Evolutionary conservation across 495 filamentous ascomycete genomes (phyloP), one percentile per base, ranked within the genome.

Genomic region (Aspergillus olivimuriae): DNA sequence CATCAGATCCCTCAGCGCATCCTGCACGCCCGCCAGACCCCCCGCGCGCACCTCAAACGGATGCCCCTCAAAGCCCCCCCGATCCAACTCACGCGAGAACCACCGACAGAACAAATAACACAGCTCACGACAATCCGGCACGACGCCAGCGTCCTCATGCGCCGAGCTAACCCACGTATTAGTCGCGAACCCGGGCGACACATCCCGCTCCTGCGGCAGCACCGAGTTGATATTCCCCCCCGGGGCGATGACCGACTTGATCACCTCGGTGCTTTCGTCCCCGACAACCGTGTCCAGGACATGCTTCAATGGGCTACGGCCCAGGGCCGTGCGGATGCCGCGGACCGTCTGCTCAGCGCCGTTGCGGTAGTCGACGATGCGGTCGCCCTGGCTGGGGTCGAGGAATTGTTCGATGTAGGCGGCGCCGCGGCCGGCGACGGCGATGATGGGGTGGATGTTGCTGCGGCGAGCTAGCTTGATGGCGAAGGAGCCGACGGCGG

Each of bases 381-480:
- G 50, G 52, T 90, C 86, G 24, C 86, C 84, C 52, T 81, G 83
- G 46, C 50, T 52, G n/a, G 50, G 51, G 52, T 84, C 79, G 34
- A 89, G 67, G 17, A 86, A 55, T 0, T 44, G 50, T 52, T 75
- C 63, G 2, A 86, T 78, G 51, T 73, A 76, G 2, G 69, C 31
- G 6, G 52, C 58, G 5, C 77, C 75, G 7, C 62, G 57, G 2
- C 84, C 83, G 2, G 83, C 83, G 6, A 89, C 64, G 35, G 63
- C 73, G 44, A 87, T 78, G 20, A 87, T 51, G 0, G 83, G 84
- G 56, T 86, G 81, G 50, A 89, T 79, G 51, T 84, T 80, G 31
- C 78, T 75, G 18, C 60, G 56, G n/a, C 44, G 54, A 9, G 83
- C 82, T n/a, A 87, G 62, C 58, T 87, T 81, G 40, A 86, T 64